Evolutionary conservation across 164 flowering plant species (phyloP).

Genomic region (Saururus chinensis): DNA sequence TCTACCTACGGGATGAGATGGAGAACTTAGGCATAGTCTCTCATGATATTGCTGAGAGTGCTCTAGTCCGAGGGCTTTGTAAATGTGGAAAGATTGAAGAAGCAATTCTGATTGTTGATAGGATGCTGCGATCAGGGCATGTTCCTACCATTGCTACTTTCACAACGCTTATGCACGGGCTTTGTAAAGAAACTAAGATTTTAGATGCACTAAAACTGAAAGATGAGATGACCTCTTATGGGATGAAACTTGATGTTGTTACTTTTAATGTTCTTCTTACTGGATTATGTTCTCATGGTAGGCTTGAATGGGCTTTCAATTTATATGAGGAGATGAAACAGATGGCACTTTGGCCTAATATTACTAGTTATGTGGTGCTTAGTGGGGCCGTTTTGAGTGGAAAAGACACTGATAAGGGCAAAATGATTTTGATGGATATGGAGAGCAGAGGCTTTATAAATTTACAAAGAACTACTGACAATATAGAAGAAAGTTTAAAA

Average conservation of each 20-base stretch:
- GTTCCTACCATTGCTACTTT: constrained; percentile 71
- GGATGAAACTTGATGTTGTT: constrained; percentile 50
- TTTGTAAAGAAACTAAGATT: constrained; percentile 41
- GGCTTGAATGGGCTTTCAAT: constrained; percentile 38
- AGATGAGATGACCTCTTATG: constrained; percentile 36
- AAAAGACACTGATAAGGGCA: constrained; percentile 18
- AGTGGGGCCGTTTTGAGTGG: constrained; percentile 25
- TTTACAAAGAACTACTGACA: constrained; percentile 12
- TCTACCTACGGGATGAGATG: constrained; percentile 62
- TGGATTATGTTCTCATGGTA: constrained; percentile 42
- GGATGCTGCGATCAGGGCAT: constrained; percentile 33
- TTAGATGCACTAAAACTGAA: constrained; percentile 42
- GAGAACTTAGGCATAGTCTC: constrained; percentile 31
- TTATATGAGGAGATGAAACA: constrained; percentile 74
- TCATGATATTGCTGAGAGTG: constrained; percentile 56
- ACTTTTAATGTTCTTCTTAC: constrained; percentile 69
- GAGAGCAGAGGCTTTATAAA: constrained; percentile 41
- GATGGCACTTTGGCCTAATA: constrained; percentile 38
- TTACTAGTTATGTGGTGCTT: constrained; percentile 45
- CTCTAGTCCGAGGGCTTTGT: constrained; percentile 68
- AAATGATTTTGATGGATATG: constrained; percentile 45
- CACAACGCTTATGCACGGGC: constrained; percentile 58
- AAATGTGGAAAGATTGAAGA: constrained; percentile 60
- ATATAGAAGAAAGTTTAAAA: constrained; percentile 22
- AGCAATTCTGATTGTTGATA: constrained; percentile 43